These are phyloP conservation scores for Aspergillus sp. DNA, from an alignment of 2,329 filamentous ascomycete genomes.

Conservation along the genomic window DNA sequence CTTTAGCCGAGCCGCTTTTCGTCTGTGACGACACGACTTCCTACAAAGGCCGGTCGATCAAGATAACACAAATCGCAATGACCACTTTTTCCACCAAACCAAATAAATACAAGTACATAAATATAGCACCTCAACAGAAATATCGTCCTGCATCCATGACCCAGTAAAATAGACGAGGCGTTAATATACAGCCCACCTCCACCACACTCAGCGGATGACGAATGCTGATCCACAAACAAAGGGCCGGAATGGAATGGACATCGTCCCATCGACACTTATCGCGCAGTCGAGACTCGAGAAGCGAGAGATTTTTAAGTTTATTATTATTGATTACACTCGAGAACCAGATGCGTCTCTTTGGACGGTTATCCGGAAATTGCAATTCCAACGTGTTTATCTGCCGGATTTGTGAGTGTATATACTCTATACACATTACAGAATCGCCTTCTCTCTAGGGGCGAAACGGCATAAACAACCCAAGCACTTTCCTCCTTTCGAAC, in stretches of 20 bases:
- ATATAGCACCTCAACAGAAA: not conserved
- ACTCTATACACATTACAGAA: no score
- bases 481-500: no score
- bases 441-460: no score
- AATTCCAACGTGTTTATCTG: not conserved
- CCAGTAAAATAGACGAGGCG: not conserved
- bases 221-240: slow-evolving; percentile 1
- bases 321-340: not conserved
- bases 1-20: no score
- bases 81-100: no score
- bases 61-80: not conserved
- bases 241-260: not conserved
- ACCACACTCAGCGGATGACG: slow-evolving; percentile 3
- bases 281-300: no score
- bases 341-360: not conserved
- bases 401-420: not conserved
- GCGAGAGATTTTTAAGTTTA: not conserved
- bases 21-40: no score
- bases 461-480: no score
- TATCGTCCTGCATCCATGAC: not conserved
- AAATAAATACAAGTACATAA: no score
- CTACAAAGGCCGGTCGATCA: no score
- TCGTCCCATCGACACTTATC: no score
- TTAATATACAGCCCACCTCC: not conserved
- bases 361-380: not conserved